phyloP scores from a whole-genome alignment of 805 yeast genomes.

The Wickerhamiella dianesei region DNA sequence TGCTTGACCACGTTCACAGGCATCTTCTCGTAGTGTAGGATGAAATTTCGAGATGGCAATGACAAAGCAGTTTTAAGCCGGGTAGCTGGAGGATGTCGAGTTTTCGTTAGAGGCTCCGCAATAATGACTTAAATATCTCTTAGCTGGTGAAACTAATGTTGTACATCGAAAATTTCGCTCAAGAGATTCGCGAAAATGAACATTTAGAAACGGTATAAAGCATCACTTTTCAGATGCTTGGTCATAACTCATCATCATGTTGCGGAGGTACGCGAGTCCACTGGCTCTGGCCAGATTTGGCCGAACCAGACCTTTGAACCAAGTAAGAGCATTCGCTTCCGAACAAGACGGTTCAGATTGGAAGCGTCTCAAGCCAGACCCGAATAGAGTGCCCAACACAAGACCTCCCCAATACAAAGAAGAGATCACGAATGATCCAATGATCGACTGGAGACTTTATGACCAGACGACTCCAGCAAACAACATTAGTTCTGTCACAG shows the following conservation, averaged over 20 bases:
- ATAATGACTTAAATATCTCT: no score
- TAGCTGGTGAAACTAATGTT: no score
- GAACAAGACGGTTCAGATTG: not conserved
- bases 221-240: no score
- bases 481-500: constrained; percentile 37
- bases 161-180: no score
- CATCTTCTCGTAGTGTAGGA: constrained; percentile 7
- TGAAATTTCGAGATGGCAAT: not conserved
- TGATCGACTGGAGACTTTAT: constrained; percentile 32
- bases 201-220: no score
- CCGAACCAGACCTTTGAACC: not conserved
- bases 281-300: not conserved
- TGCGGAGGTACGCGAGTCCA: not conserved
- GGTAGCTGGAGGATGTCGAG: no score
- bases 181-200: no score
- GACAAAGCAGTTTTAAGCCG: not conserved
- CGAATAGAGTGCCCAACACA: constrained; percentile 17
- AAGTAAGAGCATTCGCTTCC: not conserved
- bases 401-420: constrained; percentile 16
- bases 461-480: constrained; percentile 34
- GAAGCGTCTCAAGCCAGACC: constrained; percentile 18
- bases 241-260: not conserved
- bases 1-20: constrained; percentile 16
- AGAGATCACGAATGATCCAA: constrained; percentile 18
- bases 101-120: no score